A percentile compares a stretch with the other conserved stretches of the same genome.
Conservation (phyloP, 495 filamentous ascomycete genomes). For the Penicillium simplicissimum region DNA sequence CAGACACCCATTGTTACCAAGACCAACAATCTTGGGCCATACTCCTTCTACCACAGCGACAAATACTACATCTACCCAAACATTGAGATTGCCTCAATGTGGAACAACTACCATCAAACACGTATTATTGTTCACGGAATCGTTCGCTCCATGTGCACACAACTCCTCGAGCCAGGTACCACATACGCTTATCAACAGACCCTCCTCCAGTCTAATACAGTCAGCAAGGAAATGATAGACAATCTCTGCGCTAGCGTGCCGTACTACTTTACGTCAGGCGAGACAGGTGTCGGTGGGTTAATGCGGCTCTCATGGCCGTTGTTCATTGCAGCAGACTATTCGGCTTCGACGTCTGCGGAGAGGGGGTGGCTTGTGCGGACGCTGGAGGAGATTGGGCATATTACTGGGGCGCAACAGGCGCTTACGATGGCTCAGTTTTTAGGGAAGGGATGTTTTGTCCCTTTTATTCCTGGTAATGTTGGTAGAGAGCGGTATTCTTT, state of each 20-base stretch:
- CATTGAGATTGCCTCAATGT: constrained; percentile 9
- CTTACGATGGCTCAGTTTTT: constrained; percentile 7
- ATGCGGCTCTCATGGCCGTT: constrained; percentile 21
- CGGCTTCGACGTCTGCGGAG: neutral
- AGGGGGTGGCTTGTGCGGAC: constrained; percentile 14
- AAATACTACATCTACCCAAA: constrained; percentile 12
- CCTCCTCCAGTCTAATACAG: constrained; percentile 8
- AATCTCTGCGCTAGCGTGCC: constrained; percentile 22
- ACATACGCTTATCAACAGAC: constrained; percentile 3
- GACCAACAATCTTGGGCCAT: neutral
- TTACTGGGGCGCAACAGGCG: constrained; percentile 15
- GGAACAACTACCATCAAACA: constrained; percentile 21
- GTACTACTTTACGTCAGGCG: constrained; percentile 16
- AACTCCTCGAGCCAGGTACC: neutral
- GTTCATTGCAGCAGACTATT: constrained; percentile 16
- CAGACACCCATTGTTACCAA: neutral
- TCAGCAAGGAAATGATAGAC: constrained; percentile 13
- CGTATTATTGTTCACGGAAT: constrained; percentile 21
- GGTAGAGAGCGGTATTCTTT: neutral
- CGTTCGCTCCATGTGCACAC: constrained; percentile 5
- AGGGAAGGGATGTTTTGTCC: neutral
- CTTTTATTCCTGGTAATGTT: neutral
- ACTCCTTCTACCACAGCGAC: neutral
- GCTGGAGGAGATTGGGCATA: constrained; percentile 6
- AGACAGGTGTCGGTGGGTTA: constrained; percentile 9